Conservation (phyloP, 148 eudicot genomes). For the Nepenthes gracilis region DNA sequence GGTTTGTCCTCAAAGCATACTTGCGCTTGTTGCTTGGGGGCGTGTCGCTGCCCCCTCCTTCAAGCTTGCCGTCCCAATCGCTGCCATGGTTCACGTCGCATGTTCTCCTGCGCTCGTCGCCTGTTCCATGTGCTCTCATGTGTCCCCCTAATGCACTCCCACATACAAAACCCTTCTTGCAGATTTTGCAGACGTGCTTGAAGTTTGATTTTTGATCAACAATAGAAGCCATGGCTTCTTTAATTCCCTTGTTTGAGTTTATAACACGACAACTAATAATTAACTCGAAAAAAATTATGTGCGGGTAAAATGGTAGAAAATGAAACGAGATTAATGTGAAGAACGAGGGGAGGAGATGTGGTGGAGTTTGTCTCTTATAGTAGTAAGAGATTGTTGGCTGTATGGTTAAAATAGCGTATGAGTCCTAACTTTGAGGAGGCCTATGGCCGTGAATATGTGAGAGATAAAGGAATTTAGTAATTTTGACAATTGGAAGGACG, state of each 20-base stretch:
- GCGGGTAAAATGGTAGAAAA: too few relatives aligned
- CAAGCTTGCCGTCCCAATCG: conserved; percentile 61
- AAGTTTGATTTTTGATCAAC: conserved; percentile 47
- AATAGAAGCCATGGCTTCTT: conserved; percentile 38
- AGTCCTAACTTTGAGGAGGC: conserved; percentile 72
- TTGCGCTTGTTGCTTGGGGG: conserved; percentile 38
- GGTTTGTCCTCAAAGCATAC: conserved; percentile 77
- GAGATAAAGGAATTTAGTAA: conserved; percentile 29
- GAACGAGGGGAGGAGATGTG: background rate
- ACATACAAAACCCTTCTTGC: conserved; percentile 84
- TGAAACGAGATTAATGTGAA: background rate
- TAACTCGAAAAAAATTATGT: too few relatives aligned
- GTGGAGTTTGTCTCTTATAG: conserved; percentile 29
- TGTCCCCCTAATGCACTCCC: conserved; percentile 95
- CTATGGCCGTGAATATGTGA: conserved; percentile 32
- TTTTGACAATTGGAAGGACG: conserved; percentile 70
- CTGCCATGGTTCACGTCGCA: conserved; percentile 52
- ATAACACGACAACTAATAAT: too few relatives aligned
- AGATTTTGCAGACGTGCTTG: conserved; percentile 77
- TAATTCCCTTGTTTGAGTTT: too few relatives aligned
- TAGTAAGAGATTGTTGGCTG: conserved; percentile 33
- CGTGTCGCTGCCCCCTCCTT: conserved; percentile 17
- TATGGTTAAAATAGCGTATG: conserved; percentile 32
- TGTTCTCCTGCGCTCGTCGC: conserved; percentile 38
- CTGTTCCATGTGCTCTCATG: conserved; percentile 94